Conservation (phyloP, 2,329 filamentous ascomycete species). For the Metarhizium guizhouense region DNA sequence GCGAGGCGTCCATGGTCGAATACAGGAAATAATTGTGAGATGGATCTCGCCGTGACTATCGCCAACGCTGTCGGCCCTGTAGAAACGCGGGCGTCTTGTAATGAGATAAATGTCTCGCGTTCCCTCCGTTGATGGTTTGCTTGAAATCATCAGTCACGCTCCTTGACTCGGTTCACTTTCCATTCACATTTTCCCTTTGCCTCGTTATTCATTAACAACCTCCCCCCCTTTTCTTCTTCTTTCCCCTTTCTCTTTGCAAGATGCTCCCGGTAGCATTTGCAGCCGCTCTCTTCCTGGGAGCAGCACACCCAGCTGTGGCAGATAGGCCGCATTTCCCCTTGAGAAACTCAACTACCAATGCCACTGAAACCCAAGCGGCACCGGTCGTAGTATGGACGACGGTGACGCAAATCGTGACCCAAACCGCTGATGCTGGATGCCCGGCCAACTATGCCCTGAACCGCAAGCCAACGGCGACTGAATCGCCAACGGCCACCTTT, state of each 20-base stretch:
- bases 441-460: background rate
- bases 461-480: background rate
- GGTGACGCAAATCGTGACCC: background rate
- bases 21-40: too few species aligned
- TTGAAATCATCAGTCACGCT: background rate
- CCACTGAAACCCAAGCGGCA: background rate
- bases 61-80: background rate
- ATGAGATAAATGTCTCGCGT: background rate
- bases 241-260: background rate
- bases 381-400: background rate
- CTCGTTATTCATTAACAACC: background rate
- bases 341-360: background rate
- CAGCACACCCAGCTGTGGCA: background rate
- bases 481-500: constrained; percentile 2
- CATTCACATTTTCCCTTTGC: background rate
- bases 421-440: background rate
- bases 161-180: background rate
- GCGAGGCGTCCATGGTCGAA: too few species aligned
- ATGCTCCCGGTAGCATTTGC: background rate
- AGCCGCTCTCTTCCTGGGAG: constrained; percentile 3
- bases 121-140: background rate
- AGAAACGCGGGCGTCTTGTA: too few species aligned
- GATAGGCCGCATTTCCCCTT: background rate
- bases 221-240: background rate
- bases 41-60: too few species aligned